Evolutionary conservation across 2,329 filamentous ascomycete genomes (phyloP).

Genomic region (Exophiala aquamarina): DNA sequence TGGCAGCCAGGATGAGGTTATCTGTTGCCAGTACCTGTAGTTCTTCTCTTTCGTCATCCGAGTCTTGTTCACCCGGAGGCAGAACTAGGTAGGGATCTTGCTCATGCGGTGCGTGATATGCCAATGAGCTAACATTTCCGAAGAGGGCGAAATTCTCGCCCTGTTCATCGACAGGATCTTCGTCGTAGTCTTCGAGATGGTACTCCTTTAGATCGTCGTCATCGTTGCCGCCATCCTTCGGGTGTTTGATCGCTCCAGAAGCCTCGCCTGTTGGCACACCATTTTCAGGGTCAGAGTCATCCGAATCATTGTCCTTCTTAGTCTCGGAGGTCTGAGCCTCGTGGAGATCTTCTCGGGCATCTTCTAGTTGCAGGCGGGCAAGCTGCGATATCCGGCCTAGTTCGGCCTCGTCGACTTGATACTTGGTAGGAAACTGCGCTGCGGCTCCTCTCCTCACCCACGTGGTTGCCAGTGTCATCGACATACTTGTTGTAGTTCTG

Average conservation of each 20-base stretch:
- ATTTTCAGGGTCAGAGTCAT: slow-evolving; percentile 27
- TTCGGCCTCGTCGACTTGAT: slow-evolving; percentile 73
- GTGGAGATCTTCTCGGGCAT: slow-evolving; percentile 79
- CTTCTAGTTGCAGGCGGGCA: slow-evolving; percentile 79
- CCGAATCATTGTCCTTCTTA: slow-evolving; percentile 37
- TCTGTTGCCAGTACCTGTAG: slow-evolving; percentile 90
- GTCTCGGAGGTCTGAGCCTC: slow-evolving; percentile 36
- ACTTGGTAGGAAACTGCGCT: slow-evolving; percentile 72
- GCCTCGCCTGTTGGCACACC: slow-evolving; percentile 18
- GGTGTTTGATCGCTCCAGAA: background rate
- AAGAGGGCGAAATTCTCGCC: slow-evolving; percentile 84
- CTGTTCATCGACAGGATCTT: slow-evolving; percentile 65
- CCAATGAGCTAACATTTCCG: slow-evolving; percentile 87
- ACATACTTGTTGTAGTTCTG: slow-evolving; percentile 36
- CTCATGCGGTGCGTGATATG: slow-evolving; percentile 91
- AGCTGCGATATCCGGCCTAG: slow-evolving; percentile 73
- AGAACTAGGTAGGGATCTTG: slow-evolving; percentile 97
- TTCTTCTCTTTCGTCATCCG: slow-evolving; percentile 87
- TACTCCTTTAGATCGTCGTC: slow-evolving; percentile 96
- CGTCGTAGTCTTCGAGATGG: slow-evolving; percentile 93
- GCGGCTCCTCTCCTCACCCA: slow-evolving; percentile 78
- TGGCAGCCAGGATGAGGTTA: slow-evolving; percentile 86
- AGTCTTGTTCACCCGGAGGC: slow-evolving; percentile 61
- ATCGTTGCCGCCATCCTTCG: slow-evolving; percentile 47
- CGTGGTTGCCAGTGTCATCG: slow-evolving; percentile 73